Percentiles rank a stretch among this genome's conserved stretches.
Conservation (phyloP, 2,329 filamentous ascomycete species). For the Orbilia javanica region DNA sequence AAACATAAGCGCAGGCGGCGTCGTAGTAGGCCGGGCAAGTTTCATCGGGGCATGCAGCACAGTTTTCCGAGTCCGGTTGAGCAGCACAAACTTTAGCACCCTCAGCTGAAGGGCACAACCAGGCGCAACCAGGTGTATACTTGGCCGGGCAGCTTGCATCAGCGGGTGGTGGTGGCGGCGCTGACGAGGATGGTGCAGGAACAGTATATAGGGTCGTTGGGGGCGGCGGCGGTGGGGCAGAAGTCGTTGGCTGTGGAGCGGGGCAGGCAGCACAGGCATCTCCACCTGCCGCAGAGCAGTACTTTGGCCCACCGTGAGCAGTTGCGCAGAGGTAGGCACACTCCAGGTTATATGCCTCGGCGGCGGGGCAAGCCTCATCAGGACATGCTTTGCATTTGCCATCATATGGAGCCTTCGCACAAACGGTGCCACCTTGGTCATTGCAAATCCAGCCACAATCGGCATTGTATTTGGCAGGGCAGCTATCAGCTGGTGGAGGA, state of each 20-base stretch:
- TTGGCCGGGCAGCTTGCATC: conserved; percentile 7
- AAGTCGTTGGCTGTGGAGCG: neutral
- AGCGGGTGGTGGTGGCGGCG: neutral
- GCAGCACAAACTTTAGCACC: conserved; percentile 11
- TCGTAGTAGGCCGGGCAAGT: neutral
- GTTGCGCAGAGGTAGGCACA: neutral
- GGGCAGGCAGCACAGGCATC: neutral
- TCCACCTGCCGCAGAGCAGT: neutral
- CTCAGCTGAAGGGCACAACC: neutral
- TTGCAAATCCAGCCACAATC: neutral
- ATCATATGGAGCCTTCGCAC: neutral
- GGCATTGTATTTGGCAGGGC: neutral
- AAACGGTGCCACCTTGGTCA: neutral
- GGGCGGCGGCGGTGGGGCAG: neutral
- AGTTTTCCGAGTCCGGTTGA: neutral
- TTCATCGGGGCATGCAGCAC: conserved; percentile 12
- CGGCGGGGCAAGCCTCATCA: neutral
- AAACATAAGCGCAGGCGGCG: conserved; percentile 1
- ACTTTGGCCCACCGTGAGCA: neutral
- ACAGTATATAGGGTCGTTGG: neutral
- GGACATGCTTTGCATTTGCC: conserved; percentile 4
- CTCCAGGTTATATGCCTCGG: neutral
- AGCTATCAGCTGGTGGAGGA: conserved; percentile 3
- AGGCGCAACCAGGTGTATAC: conserved; percentile 7
- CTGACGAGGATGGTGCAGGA: neutral